Base-by-base conservation (phyloP, 164 flowering plant species). In the Brasenia schreberi region DNA sequence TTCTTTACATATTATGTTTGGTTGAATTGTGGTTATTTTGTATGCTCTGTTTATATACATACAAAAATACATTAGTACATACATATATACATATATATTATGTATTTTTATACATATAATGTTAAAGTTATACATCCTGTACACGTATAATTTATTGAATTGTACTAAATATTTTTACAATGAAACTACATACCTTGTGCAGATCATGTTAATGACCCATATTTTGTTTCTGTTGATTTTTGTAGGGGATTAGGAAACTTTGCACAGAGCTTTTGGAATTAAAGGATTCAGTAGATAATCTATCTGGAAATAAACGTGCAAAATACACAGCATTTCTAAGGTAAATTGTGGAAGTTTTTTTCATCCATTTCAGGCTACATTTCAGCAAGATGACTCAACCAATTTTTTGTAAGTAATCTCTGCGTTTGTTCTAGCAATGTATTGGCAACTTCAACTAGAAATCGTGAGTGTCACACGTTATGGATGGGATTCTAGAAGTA, bases 201-300 rank as follows among this genome's bases (percentile, higher is more conserved):
- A 33, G 39, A 33, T 33, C 2, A 33, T 33, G 39, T 33, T 33
- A 33, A 33, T 33, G 39, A 33, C 39, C 39, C 39, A 33, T 33
- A 61, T 61, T 61, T 18, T 61, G 63, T 61, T 18, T 61, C 12
- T 61, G 18, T 14, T 67, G 5, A 11, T 62, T n/a, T 61, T 7
- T 80, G 76, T 79, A 94, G 98, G 97, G 98, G 68, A 87, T 94
- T 66, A 81, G 98, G 73, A 86, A 83, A 65, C 83, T 91, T 6
- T 94, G 98, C 66, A 89, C 89, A 77, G 97, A 94, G 83, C 95
- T 94, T 66, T 72, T 94, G 81, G 96, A 87, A 80, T 77, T 94
- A 68, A 94, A 94, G 81, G 97, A 94, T 82, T 88, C 97, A 4
- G 98, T 91, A 64, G 98, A 94, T 52, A 86, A 85, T 70, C 77